Evolutionary conservation across 257 asterid species (phyloP).

Genomic region (Solanum tarapatanum): DNA sequence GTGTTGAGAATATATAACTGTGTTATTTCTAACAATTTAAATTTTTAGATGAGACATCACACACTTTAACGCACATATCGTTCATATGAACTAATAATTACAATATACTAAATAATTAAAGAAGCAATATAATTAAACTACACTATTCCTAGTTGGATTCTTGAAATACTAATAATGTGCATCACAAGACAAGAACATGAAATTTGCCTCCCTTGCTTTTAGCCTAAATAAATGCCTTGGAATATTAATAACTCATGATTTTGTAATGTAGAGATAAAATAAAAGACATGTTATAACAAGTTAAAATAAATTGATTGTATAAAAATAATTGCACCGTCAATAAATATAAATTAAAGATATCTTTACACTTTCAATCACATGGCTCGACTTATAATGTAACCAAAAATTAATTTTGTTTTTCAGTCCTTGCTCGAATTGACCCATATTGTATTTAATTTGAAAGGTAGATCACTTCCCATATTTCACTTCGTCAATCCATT

Average conservation of each 20-base stretch:
- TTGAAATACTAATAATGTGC: too few relatives aligned
- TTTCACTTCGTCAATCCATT: neutral
- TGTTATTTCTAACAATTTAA: neutral
- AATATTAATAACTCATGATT: neutral
- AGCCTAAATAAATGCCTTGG: neutral
- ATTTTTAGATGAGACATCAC: neutral
- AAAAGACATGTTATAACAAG: neutral
- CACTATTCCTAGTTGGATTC: too few relatives aligned
- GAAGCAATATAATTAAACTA: too few relatives aligned
- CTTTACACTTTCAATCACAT: neutral
- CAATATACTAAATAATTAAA: too few relatives aligned
- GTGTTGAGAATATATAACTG: neutral
- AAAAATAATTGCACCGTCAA: neutral
- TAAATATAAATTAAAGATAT: neutral
- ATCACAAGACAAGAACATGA: neutral
- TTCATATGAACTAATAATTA: neutral
- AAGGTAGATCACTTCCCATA: neutral
- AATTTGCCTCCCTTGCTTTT: neutral
- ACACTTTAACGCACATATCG: neutral
- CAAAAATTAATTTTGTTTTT: neutral
- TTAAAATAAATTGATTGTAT: neutral
- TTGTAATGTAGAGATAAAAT: neutral
- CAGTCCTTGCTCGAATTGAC: accelerated
- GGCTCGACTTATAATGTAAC: too few relatives aligned
- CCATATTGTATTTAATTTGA: too few relatives aligned